phyloP scores from a whole-genome alignment of 2,329 filamentous ascomycete genomes.

The Xylariomycetidae sp. region DNA sequence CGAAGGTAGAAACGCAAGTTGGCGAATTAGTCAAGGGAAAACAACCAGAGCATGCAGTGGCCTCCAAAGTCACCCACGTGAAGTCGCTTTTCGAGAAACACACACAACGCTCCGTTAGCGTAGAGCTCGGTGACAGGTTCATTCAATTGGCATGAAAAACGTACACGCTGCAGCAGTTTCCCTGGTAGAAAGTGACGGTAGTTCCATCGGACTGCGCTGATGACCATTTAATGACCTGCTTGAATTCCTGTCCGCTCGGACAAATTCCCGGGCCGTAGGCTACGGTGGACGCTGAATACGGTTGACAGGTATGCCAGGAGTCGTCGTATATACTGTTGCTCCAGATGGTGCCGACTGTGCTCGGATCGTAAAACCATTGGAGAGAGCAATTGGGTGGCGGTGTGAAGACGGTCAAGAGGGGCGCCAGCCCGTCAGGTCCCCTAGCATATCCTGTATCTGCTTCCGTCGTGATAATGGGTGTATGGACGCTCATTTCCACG shows the following conservation, averaged over 20 bases:
- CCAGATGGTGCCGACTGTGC: not conserved
- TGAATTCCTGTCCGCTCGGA: constrained; percentile 1
- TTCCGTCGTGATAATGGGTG: too few species aligned
- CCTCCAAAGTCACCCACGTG: not conserved
- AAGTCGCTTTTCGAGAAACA: not conserved
- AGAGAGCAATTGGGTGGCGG: not conserved
- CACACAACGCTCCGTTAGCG: not conserved
- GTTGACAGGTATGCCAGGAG: not conserved
- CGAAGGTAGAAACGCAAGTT: too few species aligned
- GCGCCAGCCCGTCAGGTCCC: too few species aligned
- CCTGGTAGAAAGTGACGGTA: not conserved
- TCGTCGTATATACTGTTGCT: not conserved
- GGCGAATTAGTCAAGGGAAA: not conserved
- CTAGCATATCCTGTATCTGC: too few species aligned
- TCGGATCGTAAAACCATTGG: not conserved
- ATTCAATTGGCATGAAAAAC: not conserved
- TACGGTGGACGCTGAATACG: not conserved
- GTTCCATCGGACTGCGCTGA: not conserved
- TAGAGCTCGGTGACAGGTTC: not conserved
- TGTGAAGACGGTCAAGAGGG: not conserved
- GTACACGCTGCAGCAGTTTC: not conserved
- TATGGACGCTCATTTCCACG: too few species aligned
- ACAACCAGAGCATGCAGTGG: not conserved
- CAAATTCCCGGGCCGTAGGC: not conserved
- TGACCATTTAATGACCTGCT: not conserved